Percentiles rank a stretch among this genome's conserved stretches.
phyloP scores from a whole-genome alignment of 2,329 filamentous ascomycete species.

The Thelonectria blattea region DNA sequence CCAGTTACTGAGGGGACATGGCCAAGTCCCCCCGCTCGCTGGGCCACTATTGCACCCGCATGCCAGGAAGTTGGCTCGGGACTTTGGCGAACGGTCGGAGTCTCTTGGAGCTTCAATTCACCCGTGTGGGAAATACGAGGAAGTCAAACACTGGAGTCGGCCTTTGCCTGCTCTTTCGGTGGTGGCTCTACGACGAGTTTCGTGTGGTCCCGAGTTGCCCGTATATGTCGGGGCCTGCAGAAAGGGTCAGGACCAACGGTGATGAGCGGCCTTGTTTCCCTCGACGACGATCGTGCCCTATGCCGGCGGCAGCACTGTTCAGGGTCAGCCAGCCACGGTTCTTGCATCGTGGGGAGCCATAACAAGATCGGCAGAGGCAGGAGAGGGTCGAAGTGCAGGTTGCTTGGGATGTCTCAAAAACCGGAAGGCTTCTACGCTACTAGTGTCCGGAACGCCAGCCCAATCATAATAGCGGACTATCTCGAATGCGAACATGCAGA shows the following conservation, averaged over 20 bases:
- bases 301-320: slow-evolving; percentile 7
- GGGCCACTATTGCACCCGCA: slow-evolving; percentile 7
- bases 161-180: background rate
- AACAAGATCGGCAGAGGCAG: slow-evolving; percentile 5
- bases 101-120: background rate
- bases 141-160: slow-evolving; percentile 1
- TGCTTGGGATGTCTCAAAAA: slow-evolving; percentile 2
- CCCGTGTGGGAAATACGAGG: slow-evolving; percentile 9
- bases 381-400: background rate
- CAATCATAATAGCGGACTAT: background rate
- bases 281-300: background rate
- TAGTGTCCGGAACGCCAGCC: background rate
- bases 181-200: background rate
- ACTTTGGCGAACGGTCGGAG: slow-evolving; percentile 3
- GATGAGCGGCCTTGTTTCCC: background rate
- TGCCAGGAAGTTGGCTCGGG: slow-evolving; percentile 1
- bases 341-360: background rate
- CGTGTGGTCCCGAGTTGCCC: background rate
- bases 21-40: slow-evolving; percentile 5
- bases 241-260: background rate
- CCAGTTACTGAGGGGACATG: slow-evolving; percentile 11
- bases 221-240: background rate
- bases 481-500: slow-evolving; percentile 6
- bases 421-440: background rate
- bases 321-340: background rate